Percentiles rank a stretch among this genome's conserved stretches.
These are phyloP conservation scores for Friedmanniomyces simplex DNA, from an alignment of 495 filamentous ascomycete genomes.

Conservation along the genomic window DNA sequence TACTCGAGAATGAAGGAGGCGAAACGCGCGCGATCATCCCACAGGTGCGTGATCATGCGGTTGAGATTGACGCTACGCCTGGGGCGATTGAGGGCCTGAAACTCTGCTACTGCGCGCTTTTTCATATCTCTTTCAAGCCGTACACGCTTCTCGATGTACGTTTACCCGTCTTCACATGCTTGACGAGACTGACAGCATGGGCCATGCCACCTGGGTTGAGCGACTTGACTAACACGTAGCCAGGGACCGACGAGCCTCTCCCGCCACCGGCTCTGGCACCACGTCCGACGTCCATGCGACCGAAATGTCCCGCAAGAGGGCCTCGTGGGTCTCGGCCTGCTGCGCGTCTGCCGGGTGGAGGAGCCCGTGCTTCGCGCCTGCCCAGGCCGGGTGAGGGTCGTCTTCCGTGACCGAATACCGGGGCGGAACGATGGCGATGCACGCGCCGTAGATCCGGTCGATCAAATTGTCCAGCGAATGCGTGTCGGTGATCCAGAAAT, in stretches of 20 bases:
- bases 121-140: background rate
- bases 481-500: too few species aligned
- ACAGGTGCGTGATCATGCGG: background rate
- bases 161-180: background rate
- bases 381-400: too few species aligned
- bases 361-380: too few species aligned
- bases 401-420: too few species aligned
- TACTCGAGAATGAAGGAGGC: slow-evolving; percentile 2
- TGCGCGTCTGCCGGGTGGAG: too few species aligned
- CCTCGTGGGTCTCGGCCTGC: too few species aligned
- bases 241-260: background rate
- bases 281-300: too few species aligned
- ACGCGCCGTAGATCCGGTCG: too few species aligned
- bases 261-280: background rate
- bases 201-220: background rate
- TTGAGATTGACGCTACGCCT: background rate
- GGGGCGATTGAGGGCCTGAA: background rate
- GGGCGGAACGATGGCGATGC: too few species aligned
- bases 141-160: background rate
- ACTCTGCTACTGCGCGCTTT: background rate
- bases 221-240: background rate
- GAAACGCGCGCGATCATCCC: background rate
- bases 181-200: slow-evolving; percentile 1
- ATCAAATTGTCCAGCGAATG: too few species aligned
- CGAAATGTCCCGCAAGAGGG: too few species aligned